Base-by-base conservation (phyloP, 495 filamentous ascomycete genomes). In the Baudoinia panamericana region DNA sequence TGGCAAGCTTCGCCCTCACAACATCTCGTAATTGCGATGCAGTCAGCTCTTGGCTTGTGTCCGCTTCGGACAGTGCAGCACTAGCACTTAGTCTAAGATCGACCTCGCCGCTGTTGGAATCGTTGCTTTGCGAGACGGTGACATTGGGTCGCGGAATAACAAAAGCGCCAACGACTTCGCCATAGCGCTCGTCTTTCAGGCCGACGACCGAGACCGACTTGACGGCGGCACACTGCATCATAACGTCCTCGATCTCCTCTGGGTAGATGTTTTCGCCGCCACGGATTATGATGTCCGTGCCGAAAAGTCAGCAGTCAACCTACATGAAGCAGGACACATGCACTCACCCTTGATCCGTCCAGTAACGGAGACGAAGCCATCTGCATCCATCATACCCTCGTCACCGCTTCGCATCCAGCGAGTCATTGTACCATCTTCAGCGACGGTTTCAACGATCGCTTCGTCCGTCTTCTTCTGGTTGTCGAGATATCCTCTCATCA, bases 151-250 rank as follows among this genome's bases (percentile, higher is more conserved):
- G n/a, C n/a, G n/a, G n/a, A 37, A 31, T 30, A 41, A 48, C 25
- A 44, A 54, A 93, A 9, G 80, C 86, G 15, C 74, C 84, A 1
- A 93, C 85, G 0, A 70, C 68, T 61, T 95, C 87, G 3, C 87
- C 87, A 51, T 90, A 85, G 48, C 68, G 61, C 46, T 80, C 74
- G 54, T 93, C 85, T 5, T 79, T 76, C 9, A 95, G 61, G 0
- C 86, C 87, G 0, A 92, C 82, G 1, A 87, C 79, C 26, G 26
- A 28, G 8, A n/a, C 26, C 8, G 26, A 8, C n/a, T 28, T 28
- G 26, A 28, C 26, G 8, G 8, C 26, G 8, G 26, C 8, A 28
- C n/a, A 28, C 26, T 28, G 26, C 26, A 28, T 8, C 26, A 28
- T 8, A n/a, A 28, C 26, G n/a, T 28, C 26, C n/a, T 28, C 26